Evolutionary conservation across 2,329 filamentous ascomycete species (phyloP), one percentile per base, ranked within the genome.

Genomic region (Neofusicoccum umdonicola): DNA sequence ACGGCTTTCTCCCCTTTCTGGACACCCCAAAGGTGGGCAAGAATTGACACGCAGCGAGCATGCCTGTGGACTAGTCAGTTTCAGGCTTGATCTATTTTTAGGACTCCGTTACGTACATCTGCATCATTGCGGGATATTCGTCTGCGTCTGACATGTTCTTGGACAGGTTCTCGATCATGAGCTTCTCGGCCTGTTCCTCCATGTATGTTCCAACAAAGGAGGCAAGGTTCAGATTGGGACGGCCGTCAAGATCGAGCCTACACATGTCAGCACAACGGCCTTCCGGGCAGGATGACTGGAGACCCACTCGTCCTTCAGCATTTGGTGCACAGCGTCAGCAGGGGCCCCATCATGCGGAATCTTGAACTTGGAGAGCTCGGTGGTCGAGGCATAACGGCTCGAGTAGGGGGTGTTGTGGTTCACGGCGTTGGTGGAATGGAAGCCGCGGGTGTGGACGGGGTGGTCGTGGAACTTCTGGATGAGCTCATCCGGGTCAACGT

Each of bases 131-230:
- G 0, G 76, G 77, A 51, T 79, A 79, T 56, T 78, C 77, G 58
- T 79, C 89, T 2, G 87, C 86, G 72, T 91, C 89, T n/a, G 87
- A 84, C 75, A 92, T 81, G 70, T 91, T 91, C 77, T 92, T 91
- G 65, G 83, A 82, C 47, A 91, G 75, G 66, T 91, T 90, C 69
- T 90, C 87, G 19, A 84, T 77, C 82, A 91, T 88, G 48, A 92
- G 81, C 64, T 85, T 78, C 65, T 86, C 82, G 5, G 86, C 88
- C 69, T 89, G 84, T 11, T 83, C 81, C 71, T 91, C 89, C 85
- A 90, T 88, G 71, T 89, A 91, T 0, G 89, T 91, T 42, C 86
- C 85, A 1, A 91, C 89, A 66, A 91, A 91, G 69, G 85, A 75
- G 9, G 89, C 88, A 31, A 90, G 77, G 70, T 91, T 91, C 67